Conservation (phyloP, 176 grass and related monocot species). For the Thinopyrum elongatum region DNA sequence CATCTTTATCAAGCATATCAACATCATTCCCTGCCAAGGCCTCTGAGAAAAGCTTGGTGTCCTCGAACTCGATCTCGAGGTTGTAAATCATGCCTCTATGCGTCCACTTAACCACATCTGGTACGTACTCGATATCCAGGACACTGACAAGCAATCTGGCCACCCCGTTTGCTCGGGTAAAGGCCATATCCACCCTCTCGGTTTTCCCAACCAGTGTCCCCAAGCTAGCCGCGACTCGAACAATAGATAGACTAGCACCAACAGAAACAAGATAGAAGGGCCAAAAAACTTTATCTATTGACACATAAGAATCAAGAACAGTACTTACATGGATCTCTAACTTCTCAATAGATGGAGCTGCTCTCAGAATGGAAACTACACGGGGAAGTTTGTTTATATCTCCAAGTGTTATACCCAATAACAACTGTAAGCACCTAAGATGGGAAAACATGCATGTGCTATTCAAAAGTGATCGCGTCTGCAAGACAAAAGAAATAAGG, state of each 20-base stretch:
- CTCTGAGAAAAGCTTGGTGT: too few relatives aligned
- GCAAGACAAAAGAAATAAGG: not conserved
- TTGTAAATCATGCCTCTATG: too few relatives aligned
- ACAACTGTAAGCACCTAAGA: constrained; percentile 1
- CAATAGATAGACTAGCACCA: not conserved
- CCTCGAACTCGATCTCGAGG: too few relatives aligned
- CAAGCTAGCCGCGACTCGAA: too few relatives aligned
- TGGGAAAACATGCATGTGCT: not conserved
- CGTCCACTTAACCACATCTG: too few relatives aligned
- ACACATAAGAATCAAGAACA: not conserved
- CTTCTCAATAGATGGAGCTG: not conserved
- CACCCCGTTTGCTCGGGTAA: too few relatives aligned
- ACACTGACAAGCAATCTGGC: too few relatives aligned
- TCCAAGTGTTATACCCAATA: not conserved
- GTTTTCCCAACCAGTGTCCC: too few relatives aligned
- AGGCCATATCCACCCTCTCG: too few relatives aligned
- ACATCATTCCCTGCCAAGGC: too few relatives aligned
- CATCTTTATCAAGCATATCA: too few relatives aligned
- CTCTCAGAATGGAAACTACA: not conserved
- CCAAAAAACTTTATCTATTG: not conserved
- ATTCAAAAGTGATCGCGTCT: not conserved
- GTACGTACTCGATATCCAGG: too few relatives aligned
- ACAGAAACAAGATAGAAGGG: not conserved
- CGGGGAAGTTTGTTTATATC: not conserved
- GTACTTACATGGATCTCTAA: constrained; percentile 1